Evolutionary conservation across 495 filamentous ascomycete genomes (phyloP), one percentile per base, ranked within the genome.

Genomic region (Oleoguttula mirabilis): DNA sequence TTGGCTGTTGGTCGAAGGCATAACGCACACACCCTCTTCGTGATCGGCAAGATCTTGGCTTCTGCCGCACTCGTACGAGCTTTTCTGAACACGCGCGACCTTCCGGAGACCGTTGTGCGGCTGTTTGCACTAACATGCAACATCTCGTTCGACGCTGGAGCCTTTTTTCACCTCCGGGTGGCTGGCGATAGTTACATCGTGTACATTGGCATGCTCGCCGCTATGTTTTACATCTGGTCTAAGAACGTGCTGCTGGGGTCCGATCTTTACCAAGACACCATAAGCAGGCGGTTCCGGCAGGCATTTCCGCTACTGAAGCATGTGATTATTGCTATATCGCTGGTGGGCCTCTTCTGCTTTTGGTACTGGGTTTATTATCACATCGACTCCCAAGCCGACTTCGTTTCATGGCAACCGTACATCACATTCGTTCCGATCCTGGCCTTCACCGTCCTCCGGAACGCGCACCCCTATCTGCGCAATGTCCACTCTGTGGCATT

Each of bases 391-490:
- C 25, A 28, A n/a, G 7, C 25, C 14, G 27, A 7, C 17, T 77
- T 73, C 50, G 71, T 74, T 48, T 37, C 41, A 10, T 62, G 61
- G 49, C 68, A 75, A 37, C 70, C 75, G 3, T 75, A 66, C 51
- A 55, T 79, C 36, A 70, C 69, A 1, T 63, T 60, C 47, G 49
- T 76, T 30, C 72, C 74, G 5, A 63, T 79, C 39, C 47, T 77
- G 4, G 53, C 66, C 11, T 70, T 67, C 39, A 51, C 72, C 27
- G 53, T 64, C 11, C 52, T 80, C 7, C 63, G 75, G 15, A 79
- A 76, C 50, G 55, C 60, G 1, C 63, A 60, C 35, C 46, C 48
- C 2, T 28, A 47, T 14, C 42, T 70, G 10, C 58, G 70, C 21
- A 65, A 61, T 16, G 50, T 55, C 32, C 57, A 73, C 46, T 70